Base-by-base conservation (phyloP, 2,329 filamentous ascomycete genomes). In the Paraphaeosphaeria sporulosa region DNA sequence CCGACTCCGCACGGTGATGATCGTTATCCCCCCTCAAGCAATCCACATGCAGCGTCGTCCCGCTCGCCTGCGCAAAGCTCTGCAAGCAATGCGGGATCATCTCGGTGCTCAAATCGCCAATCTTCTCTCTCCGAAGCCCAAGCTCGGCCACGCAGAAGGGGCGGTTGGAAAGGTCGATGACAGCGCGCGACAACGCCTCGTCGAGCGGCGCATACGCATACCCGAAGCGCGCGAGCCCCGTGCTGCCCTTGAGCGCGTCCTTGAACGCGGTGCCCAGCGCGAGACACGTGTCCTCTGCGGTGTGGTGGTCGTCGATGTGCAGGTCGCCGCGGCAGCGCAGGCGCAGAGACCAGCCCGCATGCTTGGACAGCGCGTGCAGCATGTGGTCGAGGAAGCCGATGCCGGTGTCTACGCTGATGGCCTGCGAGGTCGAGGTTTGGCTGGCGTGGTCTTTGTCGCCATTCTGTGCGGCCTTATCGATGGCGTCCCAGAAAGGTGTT, bases 311-410 rank as follows among this genome's bases (percentile, higher is more conserved):
- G 82, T 99, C 95, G 78, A 99, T 97, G 83, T 96, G 91, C 55
- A 98, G 82, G 81, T 99, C 95, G 57, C 95, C 95, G 77, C 90
- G 87, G 79, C 93, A 96, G 65, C 88, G 84, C 59, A 99, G 83
- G 34, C 88, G 88, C 70, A 99, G 81, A 82, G 91, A 95, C 95
- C 94, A 98, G 64, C 95, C 94, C 6, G 91, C 89, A 81, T 99
- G 95, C 81, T 99, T 98, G 53, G 95, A 92, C 57, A 98, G 86
- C 6, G 95, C 95, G 80, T 99, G 95, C 53, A 98, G 86, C 94
- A 99, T 98, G 84, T 99, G 95, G 82, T 99, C 95, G 58, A 99
- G 85, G 81, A 99, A 99, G 61, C 95, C 95, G 78, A 99, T 96
- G 66, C 95, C 95, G 0, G 94, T 97, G 84, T 92, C 89, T 67